Evolutionary conservation across 495 filamentous ascomycete genomes (phyloP).

Genomic region (Penicillium canariense): DNA sequence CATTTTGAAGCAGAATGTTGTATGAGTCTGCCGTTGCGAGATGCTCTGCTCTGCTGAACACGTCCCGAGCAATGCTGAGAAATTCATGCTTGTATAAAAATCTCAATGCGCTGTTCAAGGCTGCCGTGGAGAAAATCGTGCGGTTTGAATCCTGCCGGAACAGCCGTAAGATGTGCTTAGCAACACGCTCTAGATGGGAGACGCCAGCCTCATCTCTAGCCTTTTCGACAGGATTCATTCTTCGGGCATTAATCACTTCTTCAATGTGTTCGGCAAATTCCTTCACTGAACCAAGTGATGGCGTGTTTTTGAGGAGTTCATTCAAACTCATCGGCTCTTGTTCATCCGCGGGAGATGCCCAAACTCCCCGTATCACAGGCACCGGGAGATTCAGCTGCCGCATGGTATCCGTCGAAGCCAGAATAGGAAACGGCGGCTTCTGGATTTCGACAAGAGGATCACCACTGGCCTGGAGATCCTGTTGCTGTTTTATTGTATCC

Average conservation of each 20-base stretch:
- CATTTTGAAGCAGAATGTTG: conserved; percentile 42
- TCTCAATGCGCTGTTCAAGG: conserved; percentile 40
- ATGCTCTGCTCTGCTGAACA: conserved; percentile 34
- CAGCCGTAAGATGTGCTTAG: conserved; percentile 18
- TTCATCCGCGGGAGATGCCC: conserved; percentile 16
- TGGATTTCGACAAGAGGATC: conserved; percentile 32
- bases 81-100: conserved; percentile 36
- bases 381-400: conserved; percentile 14
- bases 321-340: conserved; percentile 8
- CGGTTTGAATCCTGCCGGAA: conserved; percentile 24
- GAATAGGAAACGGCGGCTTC: conserved; percentile 33
- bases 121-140: conserved; percentile 36
- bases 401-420: conserved; percentile 25
- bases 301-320: conserved; percentile 5
- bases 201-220: neutral
- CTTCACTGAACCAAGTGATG: conserved; percentile 23
- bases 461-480: conserved; percentile 23
- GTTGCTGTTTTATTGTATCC: conserved; percentile 22
- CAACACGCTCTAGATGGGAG: conserved; percentile 14
- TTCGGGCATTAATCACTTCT: conserved; percentile 22
- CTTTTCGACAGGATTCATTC: neutral
- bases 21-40: conserved; percentile 42
- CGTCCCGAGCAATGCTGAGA: conserved; percentile 22
- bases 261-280: conserved; percentile 37
- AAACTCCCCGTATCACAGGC: conserved; percentile 36